Evolutionary conservation across 495 filamentous ascomycete genomes (phyloP).

Genomic region (Sordaria brevicollis): DNA sequence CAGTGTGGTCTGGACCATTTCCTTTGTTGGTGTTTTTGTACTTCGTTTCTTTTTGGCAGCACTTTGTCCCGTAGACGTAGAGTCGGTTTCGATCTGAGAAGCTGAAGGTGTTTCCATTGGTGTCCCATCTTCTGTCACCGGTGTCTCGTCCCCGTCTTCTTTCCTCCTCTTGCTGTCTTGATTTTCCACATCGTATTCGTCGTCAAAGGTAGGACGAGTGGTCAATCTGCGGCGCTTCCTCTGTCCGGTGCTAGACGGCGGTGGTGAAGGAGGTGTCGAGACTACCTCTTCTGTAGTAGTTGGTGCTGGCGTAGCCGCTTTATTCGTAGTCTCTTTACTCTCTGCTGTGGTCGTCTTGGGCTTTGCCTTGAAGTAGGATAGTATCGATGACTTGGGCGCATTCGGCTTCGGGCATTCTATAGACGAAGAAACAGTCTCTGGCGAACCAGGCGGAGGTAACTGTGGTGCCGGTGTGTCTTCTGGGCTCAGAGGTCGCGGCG

Average conservation of each 20-base stretch:
- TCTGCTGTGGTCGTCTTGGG: conserved; percentile 4
- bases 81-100: not conserved
- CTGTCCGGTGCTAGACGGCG: not conserved
- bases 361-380: conserved; percentile 29
- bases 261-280: conserved; percentile 17
- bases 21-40: conserved; percentile 11
- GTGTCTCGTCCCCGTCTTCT: not conserved
- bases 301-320: not conserved
- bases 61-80: not conserved
- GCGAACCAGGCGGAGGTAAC: not conserved
- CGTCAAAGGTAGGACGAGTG: conserved; percentile 13
- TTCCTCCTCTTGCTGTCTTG: not conserved
- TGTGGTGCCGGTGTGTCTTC: not conserved
- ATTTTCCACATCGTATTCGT: not conserved
- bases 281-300: not conserved
- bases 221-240: conserved; percentile 28
- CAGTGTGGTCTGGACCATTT: conserved; percentile 33
- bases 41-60: not conserved
- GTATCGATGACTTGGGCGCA: conserved; percentile 25
- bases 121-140: not conserved
- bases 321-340: too few species aligned
- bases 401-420: not conserved
- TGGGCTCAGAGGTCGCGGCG: not conserved
- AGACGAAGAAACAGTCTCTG: not conserved
- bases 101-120: not conserved